A percentile compares a stretch with the other conserved stretches of the same genome.
phyloP scores from a whole-genome alignment of 2,329 filamentous ascomycete genomes.

The Aspergillus proliferans region DNA sequence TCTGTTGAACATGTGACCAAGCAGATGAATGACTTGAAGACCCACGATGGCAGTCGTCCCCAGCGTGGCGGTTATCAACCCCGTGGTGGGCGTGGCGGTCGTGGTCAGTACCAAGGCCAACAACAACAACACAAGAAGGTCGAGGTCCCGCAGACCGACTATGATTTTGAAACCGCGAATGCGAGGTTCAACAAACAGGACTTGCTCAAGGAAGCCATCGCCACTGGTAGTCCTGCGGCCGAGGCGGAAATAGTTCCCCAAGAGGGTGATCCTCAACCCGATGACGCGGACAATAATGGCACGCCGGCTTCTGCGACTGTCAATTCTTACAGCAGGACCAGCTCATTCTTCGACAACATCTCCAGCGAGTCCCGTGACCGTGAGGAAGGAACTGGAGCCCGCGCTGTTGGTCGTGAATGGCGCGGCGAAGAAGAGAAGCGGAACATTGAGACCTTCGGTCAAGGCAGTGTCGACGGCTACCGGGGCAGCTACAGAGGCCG shows the following conservation, averaged over 20 bases:
- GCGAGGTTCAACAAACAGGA: conserved; percentile 87
- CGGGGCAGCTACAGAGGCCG: conserved; percentile 70
- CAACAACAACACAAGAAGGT: conserved; percentile 57
- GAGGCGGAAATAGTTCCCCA: conserved; percentile 42
- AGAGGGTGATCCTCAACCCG: conserved; percentile 26
- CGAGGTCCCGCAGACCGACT: conserved; percentile 84
- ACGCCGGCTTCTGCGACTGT: conserved; percentile 28
- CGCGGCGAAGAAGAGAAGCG: conserved; percentile 86
- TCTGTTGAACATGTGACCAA: conserved; percentile 39
- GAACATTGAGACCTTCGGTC: conserved; percentile 96
- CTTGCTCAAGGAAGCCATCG: conserved; percentile 80
- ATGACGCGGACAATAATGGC: conserved; percentile 31
- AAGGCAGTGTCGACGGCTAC: conserved; percentile 88
- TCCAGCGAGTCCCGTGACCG: conserved; percentile 89
- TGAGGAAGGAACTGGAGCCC: conserved; percentile 60
- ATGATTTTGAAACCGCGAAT: conserved; percentile 81
- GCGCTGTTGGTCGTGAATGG: conserved; percentile 78
- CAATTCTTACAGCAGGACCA: conserved; percentile 73
- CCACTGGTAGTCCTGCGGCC: conserved; percentile 62
- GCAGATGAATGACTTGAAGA: conserved; percentile 42
- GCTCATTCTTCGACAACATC: conserved; percentile 97
- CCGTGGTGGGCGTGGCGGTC: conserved; percentile 44
- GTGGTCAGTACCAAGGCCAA: conserved; percentile 37
- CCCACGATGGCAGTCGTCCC: conserved; percentile 33
- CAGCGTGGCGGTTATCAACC: conserved; percentile 34